A percentile compares a stretch with the other conserved stretches of the same genome.
These are phyloP conservation scores for Rhododendron ferrugineum DNA, from an alignment of 148 eudicot genomes.

Conservation along the genomic window DNA sequence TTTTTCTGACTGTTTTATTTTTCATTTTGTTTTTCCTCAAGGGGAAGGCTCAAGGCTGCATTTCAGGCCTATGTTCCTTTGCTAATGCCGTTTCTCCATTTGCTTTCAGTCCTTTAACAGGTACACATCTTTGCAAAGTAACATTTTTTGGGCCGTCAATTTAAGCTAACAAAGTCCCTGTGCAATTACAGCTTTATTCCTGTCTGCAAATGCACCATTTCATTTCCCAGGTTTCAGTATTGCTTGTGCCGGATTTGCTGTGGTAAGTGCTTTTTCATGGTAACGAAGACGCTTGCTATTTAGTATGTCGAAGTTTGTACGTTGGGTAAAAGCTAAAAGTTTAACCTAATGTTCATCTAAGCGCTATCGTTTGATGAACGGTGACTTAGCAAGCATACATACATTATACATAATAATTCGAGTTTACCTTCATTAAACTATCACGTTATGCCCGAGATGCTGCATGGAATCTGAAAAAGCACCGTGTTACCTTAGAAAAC, in stretches of 20 bases:
- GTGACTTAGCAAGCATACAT: background rate
- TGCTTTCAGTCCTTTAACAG: conserved; percentile 59
- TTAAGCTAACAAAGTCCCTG: conserved; percentile 12
- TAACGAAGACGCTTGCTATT: background rate
- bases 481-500: background rate
- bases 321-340: background rate
- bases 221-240: conserved; percentile 64
- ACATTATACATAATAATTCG: too few relatives aligned
- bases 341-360: background rate
- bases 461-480: background rate
- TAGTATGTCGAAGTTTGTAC: background rate
- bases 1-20: background rate
- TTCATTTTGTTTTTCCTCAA: background rate
- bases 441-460: background rate
- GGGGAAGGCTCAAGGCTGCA: conserved; percentile 73
- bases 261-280: conserved; percentile 24
- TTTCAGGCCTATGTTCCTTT: conserved; percentile 54
- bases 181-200: conserved; percentile 48
- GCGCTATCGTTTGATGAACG: background rate
- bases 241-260: conserved; percentile 34
- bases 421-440: background rate
- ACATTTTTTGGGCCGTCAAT: background rate
- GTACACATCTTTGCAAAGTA: conserved; percentile 15
- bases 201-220: conserved; percentile 58
- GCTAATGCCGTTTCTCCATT: conserved; percentile 51